A percentile compares a stretch with the other conserved stretches of the same genome.
Conservation (phyloP, 176 grass and related monocot species). For the Dactylis glomerata region DNA sequence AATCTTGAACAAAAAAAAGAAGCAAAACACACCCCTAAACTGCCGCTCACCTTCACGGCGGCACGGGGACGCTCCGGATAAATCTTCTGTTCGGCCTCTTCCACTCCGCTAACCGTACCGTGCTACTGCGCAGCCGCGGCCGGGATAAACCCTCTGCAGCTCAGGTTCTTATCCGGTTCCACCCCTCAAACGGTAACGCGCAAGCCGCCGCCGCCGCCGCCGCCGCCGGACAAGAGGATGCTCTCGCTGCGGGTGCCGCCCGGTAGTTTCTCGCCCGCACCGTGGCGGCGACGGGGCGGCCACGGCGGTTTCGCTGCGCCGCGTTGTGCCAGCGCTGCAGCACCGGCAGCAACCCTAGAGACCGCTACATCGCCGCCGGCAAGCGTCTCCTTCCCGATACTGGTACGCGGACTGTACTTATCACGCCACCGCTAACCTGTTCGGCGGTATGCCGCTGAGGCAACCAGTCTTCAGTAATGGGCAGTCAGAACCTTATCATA, state of each 20-base stretch:
- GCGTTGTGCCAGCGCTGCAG: neutral
- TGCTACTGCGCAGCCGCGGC: neutral
- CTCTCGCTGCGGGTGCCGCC: conserved; percentile 17
- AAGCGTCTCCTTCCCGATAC: conserved; percentile 20
- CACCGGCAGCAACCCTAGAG: neutral
- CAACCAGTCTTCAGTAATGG: neutral
- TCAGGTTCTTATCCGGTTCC: neutral
- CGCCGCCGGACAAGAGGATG: neutral
- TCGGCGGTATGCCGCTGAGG: conserved; percentile 7
- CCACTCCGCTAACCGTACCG: neutral
- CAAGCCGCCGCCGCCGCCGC: neutral
- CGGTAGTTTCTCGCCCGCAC: neutral
- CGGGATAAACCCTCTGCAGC: neutral
- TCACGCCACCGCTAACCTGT: neutral
- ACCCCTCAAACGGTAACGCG: neutral
- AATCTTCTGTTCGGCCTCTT: neutral
- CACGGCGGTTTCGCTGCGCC: neutral
- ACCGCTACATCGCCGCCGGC: neutral
- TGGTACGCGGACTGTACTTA: neutral
- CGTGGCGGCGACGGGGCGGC: neutral
- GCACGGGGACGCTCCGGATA: neutral
- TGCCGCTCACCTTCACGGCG: neutral
- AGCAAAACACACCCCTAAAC: too few relatives aligned
- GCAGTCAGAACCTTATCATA: neutral
- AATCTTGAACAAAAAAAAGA: too few relatives aligned